Base-by-base conservation (phyloP, 139 green algal genomes). In the Bryopsis sp. region DNA sequence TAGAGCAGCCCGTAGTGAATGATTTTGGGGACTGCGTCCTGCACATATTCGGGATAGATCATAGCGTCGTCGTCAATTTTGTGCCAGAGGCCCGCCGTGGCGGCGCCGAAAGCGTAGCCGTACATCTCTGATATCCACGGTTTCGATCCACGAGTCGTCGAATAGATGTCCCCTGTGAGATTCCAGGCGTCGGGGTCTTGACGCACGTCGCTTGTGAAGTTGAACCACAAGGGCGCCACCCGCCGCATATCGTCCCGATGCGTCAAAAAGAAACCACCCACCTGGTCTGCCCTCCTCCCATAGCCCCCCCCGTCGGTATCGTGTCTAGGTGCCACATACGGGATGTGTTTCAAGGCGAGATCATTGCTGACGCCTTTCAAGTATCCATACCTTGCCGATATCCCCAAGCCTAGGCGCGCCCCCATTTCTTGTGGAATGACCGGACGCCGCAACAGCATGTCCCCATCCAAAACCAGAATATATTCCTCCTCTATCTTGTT, bases 111-210 rank as follows among this genome's bases (percentile, higher is more conserved):
- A 3, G 71, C 81, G 73, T 96, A 96, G 31, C 90, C 90, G 68
- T 94, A 94, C 88, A 92, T 95, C 74, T 91, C 87, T 5, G 67
- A 77, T 47, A 92, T 93, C 88, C 88, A 95, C 35, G 86, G 87
- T 75, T 90, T 89, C 66, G 81, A 68, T 3, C 82, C 81, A 1
- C 74, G 67, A 67, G 83, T 77, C 6, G 65, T 85, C 35, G 70
- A 70, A 54, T 86, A 87, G 8, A 82, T 73, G 39, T 91, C 83
- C 2, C 83, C 85, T 6, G 80, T 74, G 32, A 80, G 63, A 1
- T 77, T 71, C 24, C 70, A 84, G 4, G 80, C 75, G 72, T 76
- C 75, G 31, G 81, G 74, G 48, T 90, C 82, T 46, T 77, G 67
- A 1, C 85, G 75, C 24, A 89, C 79, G 46, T 88, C 80, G 65